Base-by-base conservation (phyloP, 106 monocot genomes). In the Apostasia shenzhenica region DNA sequence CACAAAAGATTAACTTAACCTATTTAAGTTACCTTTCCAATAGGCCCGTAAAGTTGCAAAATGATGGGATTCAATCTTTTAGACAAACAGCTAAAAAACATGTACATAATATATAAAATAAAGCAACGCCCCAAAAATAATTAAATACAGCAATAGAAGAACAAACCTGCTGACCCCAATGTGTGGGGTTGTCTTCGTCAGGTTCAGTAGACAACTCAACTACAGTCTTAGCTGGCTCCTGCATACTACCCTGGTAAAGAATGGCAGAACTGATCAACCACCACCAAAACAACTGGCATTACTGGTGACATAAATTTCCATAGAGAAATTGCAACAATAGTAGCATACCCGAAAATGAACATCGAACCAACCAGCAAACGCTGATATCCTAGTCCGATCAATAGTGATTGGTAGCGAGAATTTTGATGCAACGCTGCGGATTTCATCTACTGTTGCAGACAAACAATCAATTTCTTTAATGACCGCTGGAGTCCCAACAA, bases 151-250 rank as follows among this genome's bases (percentile, higher is more conserved):
- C 26, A 26, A 26, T 26, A 26, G 26, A 66, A 14, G 13, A 74
- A 73, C 50, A 66, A 67, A 99, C 99, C 90, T 99, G 99, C 70
- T 99, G 99, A 13, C 93, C 99, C 99, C 99, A 99, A 53, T 99
- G 99, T 55, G 99, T 99, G 1, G 71, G 53, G 47, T 81, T 72
- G 1, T 93, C 76, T 4, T 3, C n/a, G 71, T 89, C 89, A 38
- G 99, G 99, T 75, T 90, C 99, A 59, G 99, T 99, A 63, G 72
- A 88, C 63, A 99, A 77, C 73, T 87, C 83, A 67, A 99, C 64
- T 74, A 88, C 90, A n/a, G 74, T 50, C 10, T 42, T 70, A 55
- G 81, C 93, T 11, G 87, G 90, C 48, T 90, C 88, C 43, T 78
- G 55, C 37, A 3, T 39, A 51, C 81, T 89, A 70, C 99, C 99